These are phyloP conservation scores for Amanita molliuscula DNA, from an alignment of 768 basidiomycete species.

Conservation along the genomic window DNA sequence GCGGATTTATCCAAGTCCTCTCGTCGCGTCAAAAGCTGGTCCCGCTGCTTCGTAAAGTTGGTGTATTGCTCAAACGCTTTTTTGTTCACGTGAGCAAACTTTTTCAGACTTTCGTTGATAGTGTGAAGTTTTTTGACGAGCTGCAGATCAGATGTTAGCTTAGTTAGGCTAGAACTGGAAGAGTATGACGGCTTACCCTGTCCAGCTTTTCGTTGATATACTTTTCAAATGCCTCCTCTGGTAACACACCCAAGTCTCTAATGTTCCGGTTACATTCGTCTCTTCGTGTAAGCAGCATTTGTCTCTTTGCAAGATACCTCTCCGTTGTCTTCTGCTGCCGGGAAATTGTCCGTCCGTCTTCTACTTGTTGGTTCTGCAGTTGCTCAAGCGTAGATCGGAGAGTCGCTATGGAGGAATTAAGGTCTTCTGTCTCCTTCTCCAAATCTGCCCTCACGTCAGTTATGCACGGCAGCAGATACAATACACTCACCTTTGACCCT, in stretches of 20 bases:
- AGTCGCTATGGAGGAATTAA: slow-evolving; percentile 55
- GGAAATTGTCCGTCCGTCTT: slow-evolving; percentile 81
- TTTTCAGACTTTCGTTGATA: slow-evolving; percentile 89
- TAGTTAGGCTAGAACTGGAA: neutral
- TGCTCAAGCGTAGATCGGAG: slow-evolving; percentile 57
- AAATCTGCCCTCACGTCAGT: slow-evolving; percentile 30
- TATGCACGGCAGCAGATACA: neutral
- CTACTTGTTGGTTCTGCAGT: slow-evolving; percentile 71
- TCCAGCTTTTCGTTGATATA: slow-evolving; percentile 86
- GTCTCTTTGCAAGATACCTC: slow-evolving; percentile 85
- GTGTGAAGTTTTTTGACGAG: slow-evolving; percentile 87
- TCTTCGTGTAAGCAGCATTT: slow-evolving; percentile 73
- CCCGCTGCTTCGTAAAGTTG: slow-evolving; percentile 96
- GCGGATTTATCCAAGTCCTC: slow-evolving; percentile 90
- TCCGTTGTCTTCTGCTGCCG: slow-evolving; percentile 93
- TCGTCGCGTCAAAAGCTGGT: slow-evolving; percentile 76
- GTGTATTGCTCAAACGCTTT: slow-evolving; percentile 98
- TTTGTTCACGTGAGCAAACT: slow-evolving; percentile 98
- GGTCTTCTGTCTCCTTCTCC: slow-evolving; percentile 64
- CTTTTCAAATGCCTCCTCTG: slow-evolving; percentile 96
- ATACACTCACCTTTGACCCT: slow-evolving; percentile 44
- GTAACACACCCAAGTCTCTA: slow-evolving; percentile 90
- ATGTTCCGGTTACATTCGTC: slow-evolving; percentile 96
- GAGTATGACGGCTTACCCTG: slow-evolving; percentile 39
- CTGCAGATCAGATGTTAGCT: slow-evolving; percentile 26